Percentiles rank a stretch among this genome's conserved stretches.
Conservation (phyloP, 179 eudicot genomes). For the Heliamphora pulchella region DNA sequence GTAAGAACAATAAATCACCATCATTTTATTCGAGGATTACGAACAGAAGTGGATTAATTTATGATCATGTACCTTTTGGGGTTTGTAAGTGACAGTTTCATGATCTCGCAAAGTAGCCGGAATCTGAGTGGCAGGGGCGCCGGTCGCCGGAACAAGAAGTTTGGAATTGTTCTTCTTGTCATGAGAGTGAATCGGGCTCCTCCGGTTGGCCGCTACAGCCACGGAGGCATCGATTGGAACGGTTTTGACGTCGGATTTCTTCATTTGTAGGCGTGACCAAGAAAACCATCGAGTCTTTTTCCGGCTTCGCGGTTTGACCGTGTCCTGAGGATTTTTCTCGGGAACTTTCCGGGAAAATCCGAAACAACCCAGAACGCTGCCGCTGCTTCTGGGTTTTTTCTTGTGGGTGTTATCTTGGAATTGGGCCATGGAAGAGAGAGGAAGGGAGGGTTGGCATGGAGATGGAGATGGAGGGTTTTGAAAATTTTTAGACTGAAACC, state of each 20-base stretch:
- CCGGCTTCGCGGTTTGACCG: not conserved
- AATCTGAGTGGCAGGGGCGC: not conserved
- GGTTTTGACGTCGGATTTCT: slow-evolving; percentile 12
- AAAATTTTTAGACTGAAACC: too few relatives aligned
- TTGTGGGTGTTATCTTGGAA: not conserved
- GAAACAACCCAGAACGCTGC: slow-evolving; percentile 17
- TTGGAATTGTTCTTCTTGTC: not conserved
- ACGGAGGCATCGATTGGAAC: not conserved
- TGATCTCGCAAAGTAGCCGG: not conserved
- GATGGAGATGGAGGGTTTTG: too few relatives aligned
- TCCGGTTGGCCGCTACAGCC: not conserved
- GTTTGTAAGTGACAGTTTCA: not conserved
- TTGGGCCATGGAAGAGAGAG: slow-evolving; percentile 3
- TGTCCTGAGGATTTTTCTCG: not conserved
- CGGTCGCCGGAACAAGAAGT: not conserved
- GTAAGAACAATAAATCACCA: not conserved
- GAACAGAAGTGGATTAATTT: not conserved
- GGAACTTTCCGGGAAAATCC: slow-evolving; percentile 4
- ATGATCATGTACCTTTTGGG: not conserved
- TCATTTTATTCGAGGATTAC: not conserved
- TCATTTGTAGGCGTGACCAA: not conserved
- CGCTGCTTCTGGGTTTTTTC: slow-evolving; percentile 10
- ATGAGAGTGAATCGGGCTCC: not conserved
- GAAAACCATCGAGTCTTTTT: slow-evolving; percentile 5
- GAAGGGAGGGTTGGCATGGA: not conserved